Base-by-base conservation (phyloP, 2,329 filamentous ascomycete genomes). In the Aureobasidium sp. region DNA sequence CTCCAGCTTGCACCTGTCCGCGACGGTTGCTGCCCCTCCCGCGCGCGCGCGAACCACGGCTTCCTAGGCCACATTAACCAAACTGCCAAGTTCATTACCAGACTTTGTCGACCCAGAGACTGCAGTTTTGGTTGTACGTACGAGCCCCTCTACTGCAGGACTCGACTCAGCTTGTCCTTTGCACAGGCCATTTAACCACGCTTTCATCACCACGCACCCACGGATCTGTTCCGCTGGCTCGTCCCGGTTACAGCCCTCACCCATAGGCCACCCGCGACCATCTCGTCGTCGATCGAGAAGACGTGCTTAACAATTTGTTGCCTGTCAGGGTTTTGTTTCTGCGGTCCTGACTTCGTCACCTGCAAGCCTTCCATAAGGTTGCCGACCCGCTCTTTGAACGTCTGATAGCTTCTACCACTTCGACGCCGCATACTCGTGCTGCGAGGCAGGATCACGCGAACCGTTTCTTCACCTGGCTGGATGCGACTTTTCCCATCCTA, bases 331-430 rank as follows among this genome's bases (percentile, higher is more conserved):
- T 55, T 62, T 48, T 53, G 25, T 34, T 34, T 61, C 47, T 37
- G 44, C n/a, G 37, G 47, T 52, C 41, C 29, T 52, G 34, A 45
- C 49, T 41, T 45, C 60, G 37, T 61, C 58, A 52, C 48, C 22
- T 51, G 44, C 44, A 60, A 52, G 39, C 49, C 45, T 53, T 49
- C 60, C 60, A 53, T 56, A 62, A 62, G 60, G 49, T 53, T 62
- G 47, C 60, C 60, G 60, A 51, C 39, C 60, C 57, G 44, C 44
- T 36, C 44, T 34, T 34, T 39, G 60, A 62, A 62, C 60, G 60
- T 62, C 60, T 62, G 60, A 62, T 62, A 62, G 60, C 49, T 56
- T 34, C 49, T 62, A 62, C 60, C 60, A 56, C n/a, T 29, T 44
- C 27, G 37, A 27, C 49, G 51, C 60, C 22, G 37, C 39, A 45